These are phyloP conservation scores for Aaosphaeria arxii DNA, from an alignment of 2,329 filamentous ascomycete genomes.

Conservation along the genomic window DNA sequence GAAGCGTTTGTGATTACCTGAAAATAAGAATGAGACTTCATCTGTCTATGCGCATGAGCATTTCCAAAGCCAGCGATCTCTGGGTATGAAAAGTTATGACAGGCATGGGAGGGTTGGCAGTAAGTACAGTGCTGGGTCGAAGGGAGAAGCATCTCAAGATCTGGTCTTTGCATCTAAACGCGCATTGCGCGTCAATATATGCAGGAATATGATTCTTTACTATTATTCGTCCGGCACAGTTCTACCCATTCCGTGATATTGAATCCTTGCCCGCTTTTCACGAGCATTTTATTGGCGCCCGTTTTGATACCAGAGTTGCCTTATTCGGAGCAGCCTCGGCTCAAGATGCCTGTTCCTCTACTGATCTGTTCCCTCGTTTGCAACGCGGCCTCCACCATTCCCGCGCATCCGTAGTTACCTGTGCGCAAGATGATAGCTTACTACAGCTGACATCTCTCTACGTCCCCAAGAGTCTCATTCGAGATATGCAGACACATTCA, in stretches of 20 bases:
- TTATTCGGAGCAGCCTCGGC: slow-evolving; percentile 10
- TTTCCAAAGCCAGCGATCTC: background rate
- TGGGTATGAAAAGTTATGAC: slow-evolving; percentile 5
- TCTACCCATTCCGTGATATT: no score
- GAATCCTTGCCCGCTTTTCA: no score
- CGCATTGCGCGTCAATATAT: no score
- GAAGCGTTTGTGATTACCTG: no score
- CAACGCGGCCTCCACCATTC: slow-evolving; percentile 3
- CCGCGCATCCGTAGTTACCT: slow-evolving; percentile 6
- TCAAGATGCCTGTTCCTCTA: slow-evolving; percentile 3
- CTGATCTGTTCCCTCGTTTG: slow-evolving; percentile 6
- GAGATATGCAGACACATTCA: slow-evolving; percentile 2
- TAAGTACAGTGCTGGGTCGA: slow-evolving; percentile 10
- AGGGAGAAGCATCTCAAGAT: slow-evolving; percentile 2
- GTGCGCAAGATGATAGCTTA: slow-evolving; percentile 2
- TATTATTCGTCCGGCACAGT: no score
- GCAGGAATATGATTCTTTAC: no score
- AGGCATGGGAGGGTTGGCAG: slow-evolving; percentile 7
- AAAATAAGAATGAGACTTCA: background rate
- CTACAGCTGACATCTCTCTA: background rate
- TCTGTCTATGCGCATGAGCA: background rate
- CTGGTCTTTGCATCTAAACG: no score
- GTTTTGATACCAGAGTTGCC: background rate
- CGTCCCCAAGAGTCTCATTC: background rate
- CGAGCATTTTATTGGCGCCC: no score